Percentiles rank a stretch among this genome's conserved stretches.
phyloP scores from a whole-genome alignment of 2,329 filamentous ascomycete genomes.

The Sporothrix pseudoabietina region DNA sequence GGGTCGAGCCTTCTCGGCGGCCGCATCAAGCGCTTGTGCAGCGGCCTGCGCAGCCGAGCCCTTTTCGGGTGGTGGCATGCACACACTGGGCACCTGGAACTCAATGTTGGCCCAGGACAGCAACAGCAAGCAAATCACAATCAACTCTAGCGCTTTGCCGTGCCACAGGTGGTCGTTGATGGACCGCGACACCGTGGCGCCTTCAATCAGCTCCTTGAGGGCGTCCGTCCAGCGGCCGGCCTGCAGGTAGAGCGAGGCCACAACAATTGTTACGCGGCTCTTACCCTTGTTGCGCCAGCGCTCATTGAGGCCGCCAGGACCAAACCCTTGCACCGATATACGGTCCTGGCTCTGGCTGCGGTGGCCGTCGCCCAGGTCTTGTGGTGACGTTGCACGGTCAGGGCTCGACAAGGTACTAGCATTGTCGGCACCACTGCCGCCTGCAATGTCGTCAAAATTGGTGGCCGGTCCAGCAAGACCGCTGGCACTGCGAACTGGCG shows the following conservation, averaged over 20 bases:
- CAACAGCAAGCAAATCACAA: slow-evolving; percentile 78
- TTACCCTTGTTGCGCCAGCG: slow-evolving; percentile 78
- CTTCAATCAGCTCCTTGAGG: slow-evolving; percentile 78
- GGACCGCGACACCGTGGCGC: slow-evolving; percentile 72
- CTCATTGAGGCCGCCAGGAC: slow-evolving; percentile 70
- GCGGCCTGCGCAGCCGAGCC: slow-evolving; percentile 38
- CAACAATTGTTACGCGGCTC: slow-evolving; percentile 73
- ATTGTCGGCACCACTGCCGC: slow-evolving; percentile 41
- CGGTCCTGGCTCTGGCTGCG: slow-evolving; percentile 57
- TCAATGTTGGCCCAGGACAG: slow-evolving; percentile 82
- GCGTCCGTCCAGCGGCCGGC: slow-evolving; percentile 90
- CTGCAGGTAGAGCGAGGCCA: slow-evolving; percentile 84
- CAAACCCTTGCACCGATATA: slow-evolving; percentile 71
- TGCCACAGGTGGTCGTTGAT: slow-evolving; percentile 96
- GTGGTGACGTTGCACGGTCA: slow-evolving; percentile 44
- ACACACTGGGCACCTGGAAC: slow-evolving; percentile 70
- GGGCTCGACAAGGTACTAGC: slow-evolving; percentile 45
- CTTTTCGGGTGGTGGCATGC: slow-evolving; percentile 55
- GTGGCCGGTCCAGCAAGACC: slow-evolving; percentile 53
- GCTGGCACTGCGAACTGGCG: slow-evolving; percentile 49
- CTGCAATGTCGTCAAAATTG: slow-evolving; percentile 52
- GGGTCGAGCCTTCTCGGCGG: slow-evolving; percentile 47
- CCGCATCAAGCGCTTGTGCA: slow-evolving; percentile 41
- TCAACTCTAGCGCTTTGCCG: slow-evolving; percentile 88
- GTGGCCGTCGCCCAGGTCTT: slow-evolving; percentile 49